Conservation (phyloP, 208 protist species). For the Trypanosoma congolense region DNA sequence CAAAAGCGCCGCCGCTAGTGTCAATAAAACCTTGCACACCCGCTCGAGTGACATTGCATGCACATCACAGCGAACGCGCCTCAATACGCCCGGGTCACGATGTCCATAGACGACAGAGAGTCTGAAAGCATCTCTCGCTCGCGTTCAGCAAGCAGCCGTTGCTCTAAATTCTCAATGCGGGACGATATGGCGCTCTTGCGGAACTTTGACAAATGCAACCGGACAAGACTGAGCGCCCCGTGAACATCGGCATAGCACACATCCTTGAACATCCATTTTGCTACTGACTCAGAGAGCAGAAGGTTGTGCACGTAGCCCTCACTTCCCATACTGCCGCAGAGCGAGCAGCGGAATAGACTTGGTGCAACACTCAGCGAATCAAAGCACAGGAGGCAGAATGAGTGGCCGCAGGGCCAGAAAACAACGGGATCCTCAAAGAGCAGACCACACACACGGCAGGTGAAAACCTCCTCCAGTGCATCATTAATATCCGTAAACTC, state of each 20-base stretch:
- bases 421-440: slow-evolving; percentile 80
- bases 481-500: slow-evolving; percentile 82
- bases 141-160: slow-evolving; percentile 27
- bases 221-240: slow-evolving; percentile 63
- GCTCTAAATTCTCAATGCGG: slow-evolving; percentile 36
- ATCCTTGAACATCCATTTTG: slow-evolving; percentile 91
- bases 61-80: neutral
- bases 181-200: slow-evolving; percentile 41
- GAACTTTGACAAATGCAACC: slow-evolving; percentile 74
- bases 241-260: slow-evolving; percentile 72
- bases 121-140: slow-evolving; percentile 22
- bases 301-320: slow-evolving; percentile 85
- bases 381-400: slow-evolving; percentile 78
- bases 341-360: slow-evolving; percentile 77
- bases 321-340: slow-evolving; percentile 80
- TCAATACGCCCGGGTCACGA: slow-evolving; percentile 75
- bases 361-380: slow-evolving; percentile 75
- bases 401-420: slow-evolving; percentile 85
- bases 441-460: slow-evolving; percentile 69
- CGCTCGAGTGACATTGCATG: too few species aligned
- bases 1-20: too few species aligned
- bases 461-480: slow-evolving; percentile 65
- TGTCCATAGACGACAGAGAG: slow-evolving; percentile 32
- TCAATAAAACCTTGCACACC: too few species aligned
- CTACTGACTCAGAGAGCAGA: slow-evolving; percentile 69